Evolutionary conservation across 768 basidiomycete genomes (phyloP), one percentile per base, ranked within the genome.

Genomic region (Mycena galopus): DNA sequence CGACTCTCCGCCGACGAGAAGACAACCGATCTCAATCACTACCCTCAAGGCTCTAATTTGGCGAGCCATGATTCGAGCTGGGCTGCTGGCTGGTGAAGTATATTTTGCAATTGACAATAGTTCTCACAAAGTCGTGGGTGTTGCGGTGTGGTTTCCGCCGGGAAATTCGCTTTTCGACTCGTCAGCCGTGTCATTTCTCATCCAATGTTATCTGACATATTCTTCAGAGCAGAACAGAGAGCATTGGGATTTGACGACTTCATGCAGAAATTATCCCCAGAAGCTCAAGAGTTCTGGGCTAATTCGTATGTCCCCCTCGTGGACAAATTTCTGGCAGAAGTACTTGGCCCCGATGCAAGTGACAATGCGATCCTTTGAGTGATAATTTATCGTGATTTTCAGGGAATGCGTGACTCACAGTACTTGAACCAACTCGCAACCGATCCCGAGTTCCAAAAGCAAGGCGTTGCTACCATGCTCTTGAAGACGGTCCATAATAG

Each of bases 111-210:
- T 74, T 6, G 75, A 80, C 39, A 58, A 75, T 23, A 55, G 39
- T 4, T 58, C 67, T 1, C 74, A 78, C 7, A 75, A 77, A 50
- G 44, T 81, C 3, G 73, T 81, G 42, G 82, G 79, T 0, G 78
- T 76, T 50, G 73, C 80, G 4, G 47, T 81, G 27, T 83, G 82
- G 80, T 81, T 81, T 75, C 81, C 82, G 3, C 80, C 82, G 0
- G 81, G 80, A 3, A 63, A 74, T 42, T 78, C 80, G 3, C 63
- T 83, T 64, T 83, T 82, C 68, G 77, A 77, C 73, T 78, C 80
- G 82, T 82, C 61, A 69, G 81, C 65, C 16, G 30, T 72, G 10
- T n/a, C 17, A 9, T n/a, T 7, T 27, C 21, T 33, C 53, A 33
- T 21, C 21, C 21, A 16, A 59, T 30, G 21, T 14, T 9, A 7